Conservation (phyloP, 2,329 filamentous ascomycete genomes). For the Claviceps sp. region DNA sequence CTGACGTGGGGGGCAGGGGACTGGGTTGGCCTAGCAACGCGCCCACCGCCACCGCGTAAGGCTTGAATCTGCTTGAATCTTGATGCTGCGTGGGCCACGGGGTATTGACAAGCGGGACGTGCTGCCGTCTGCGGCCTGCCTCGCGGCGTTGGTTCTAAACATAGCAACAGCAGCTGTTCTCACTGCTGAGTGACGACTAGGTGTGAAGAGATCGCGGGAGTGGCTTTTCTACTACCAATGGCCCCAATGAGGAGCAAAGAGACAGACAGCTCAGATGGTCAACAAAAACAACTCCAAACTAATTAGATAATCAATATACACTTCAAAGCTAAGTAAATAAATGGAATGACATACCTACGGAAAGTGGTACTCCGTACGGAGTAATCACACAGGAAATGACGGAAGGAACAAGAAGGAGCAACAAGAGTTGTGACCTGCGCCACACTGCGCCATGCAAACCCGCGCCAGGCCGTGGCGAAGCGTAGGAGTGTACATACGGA, state of each 20-base stretch:
- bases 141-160: background rate
- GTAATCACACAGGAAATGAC: no score
- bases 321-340: no score
- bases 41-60: background rate
- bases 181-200: background rate
- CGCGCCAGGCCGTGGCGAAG: background rate
- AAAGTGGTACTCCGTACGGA: no score
- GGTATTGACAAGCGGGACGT: background rate
- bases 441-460: background rate
- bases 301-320: no score
- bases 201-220: background rate
- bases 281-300: no score
- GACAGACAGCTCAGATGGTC: no score
- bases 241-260: no score
- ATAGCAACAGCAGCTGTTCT: background rate
- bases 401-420: no score
- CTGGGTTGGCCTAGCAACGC: slow-evolving; percentile 21
- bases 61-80: background rate
- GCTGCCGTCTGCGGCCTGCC: background rate
- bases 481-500: no score
- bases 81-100: background rate
- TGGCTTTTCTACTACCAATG: no score
- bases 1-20: background rate
- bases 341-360: no score
- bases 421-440: no score